Base-by-base conservation (phyloP, 495 filamentous ascomycete species). In the Bacidia gigantensis region DNA sequence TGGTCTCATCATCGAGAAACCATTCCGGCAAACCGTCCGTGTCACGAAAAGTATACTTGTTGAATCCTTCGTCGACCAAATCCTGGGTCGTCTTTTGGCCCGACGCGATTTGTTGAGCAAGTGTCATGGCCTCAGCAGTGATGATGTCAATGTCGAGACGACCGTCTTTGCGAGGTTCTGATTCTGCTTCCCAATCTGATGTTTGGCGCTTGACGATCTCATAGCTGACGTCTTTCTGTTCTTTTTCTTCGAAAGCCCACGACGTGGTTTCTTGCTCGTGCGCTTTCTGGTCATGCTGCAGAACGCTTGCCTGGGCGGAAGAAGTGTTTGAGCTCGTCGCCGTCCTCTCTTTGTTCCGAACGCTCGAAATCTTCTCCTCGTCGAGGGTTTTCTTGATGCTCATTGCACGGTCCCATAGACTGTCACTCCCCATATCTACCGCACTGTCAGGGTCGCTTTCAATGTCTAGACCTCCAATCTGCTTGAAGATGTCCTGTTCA, bases 81-180 rank as follows among this genome's bases (percentile, higher is more conserved):
- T 94, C 85, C 46, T 79, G 62, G 21, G 75, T 80, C 10, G 82
- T 83, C 63, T 82, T 89, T 60, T 92, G 74, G 21, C 93, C 93
- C 0, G 81, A 83, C 21, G 88, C 92, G 52, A 99, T 79, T 60
- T 86, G 77, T 51, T 97, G 92, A 1, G 92, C 92, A n/a, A 99
- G 75, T 7, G 87, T 88, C 92, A 99, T 99, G 53, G 92, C 92
- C 71, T 99, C 93, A 18, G 89, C 92, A 9, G 92, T 99, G 59
- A 97, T 92, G 60, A 99, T 96, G 65, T 96, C 86, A 70, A 99
- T 96, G 57, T 95, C 88, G 80, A 67, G 56, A 12, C 74, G 78
- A 44, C 83, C 81, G 62, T 87, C 79, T 54, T 79, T 75, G 26
- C 70, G 75, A 29, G 80, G 80, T 59, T 85, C 83, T 11, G 78